phyloP scores from a whole-genome alignment of 228 moss, liverwort and hornwort genomes.

The Sphagnum magellanicum region DNA sequence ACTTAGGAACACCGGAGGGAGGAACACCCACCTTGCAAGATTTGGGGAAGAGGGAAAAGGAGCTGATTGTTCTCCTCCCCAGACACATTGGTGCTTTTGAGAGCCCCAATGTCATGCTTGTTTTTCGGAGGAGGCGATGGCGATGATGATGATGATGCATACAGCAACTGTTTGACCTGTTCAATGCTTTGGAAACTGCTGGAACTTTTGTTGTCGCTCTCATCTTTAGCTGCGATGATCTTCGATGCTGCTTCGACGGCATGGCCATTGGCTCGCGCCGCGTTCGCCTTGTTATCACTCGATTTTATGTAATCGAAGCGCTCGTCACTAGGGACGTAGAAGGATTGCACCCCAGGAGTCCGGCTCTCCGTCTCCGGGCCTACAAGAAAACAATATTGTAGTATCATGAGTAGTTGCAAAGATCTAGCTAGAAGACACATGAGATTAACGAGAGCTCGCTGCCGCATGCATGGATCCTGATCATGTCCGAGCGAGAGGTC shows the following conservation, averaged over 20 bases:
- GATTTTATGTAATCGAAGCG: constrained; percentile 26
- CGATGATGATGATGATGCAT: neutral
- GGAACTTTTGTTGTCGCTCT: neutral
- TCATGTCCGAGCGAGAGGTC: neutral
- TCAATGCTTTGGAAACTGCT: constrained; percentile 9
- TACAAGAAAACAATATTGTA: no score
- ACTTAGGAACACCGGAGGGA: neutral
- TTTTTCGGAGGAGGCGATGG: constrained; percentile 1
- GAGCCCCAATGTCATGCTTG: neutral
- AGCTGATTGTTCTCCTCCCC: constrained; percentile 11
- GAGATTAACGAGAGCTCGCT: no score
- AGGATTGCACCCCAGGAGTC: neutral
- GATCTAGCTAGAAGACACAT: no score
- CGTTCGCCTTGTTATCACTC: constrained; percentile 26
- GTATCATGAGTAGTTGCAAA: no score
- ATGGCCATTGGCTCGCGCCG: constrained; percentile 4
- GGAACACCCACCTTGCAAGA: constrained; percentile 12
- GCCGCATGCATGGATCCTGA: neutral
- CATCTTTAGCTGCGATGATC: neutral
- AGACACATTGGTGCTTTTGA: constrained; percentile 3
- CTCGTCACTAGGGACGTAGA: constrained; percentile 41
- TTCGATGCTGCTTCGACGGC: neutral
- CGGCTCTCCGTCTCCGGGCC: no score
- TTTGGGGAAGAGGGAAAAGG: constrained; percentile 22
- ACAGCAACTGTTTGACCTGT: constrained; percentile 11